Evolutionary conservation across 2,329 filamentous ascomycete species (phyloP).

Genomic region (Xylariaceae sp.): DNA sequence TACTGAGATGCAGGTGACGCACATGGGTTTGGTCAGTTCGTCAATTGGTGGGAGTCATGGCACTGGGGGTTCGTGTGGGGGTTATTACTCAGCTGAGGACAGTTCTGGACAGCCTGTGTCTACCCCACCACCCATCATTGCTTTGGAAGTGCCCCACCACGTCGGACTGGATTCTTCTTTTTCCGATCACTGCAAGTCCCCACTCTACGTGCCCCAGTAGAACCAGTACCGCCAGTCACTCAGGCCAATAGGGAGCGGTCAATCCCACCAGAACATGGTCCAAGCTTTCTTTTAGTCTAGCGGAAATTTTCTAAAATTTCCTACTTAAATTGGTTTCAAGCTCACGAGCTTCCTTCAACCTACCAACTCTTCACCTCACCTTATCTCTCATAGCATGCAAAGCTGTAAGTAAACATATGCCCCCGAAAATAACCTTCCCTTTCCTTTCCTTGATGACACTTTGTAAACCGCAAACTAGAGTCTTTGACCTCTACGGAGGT

Average conservation of each 20-base stretch:
- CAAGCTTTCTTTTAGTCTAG: constrained; percentile 5
- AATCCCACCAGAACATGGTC: no score
- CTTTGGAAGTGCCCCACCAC: no score
- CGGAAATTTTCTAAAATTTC: constrained; percentile 27
- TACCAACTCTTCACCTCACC: background rate
- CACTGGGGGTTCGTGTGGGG: no score
- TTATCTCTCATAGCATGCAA: constrained; percentile 18
- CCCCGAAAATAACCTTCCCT: background rate
- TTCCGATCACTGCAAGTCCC: constrained; percentile 3
- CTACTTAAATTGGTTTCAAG: constrained; percentile 24
- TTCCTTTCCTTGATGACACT: constrained; percentile 71
- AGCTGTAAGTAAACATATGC: constrained; percentile 25
- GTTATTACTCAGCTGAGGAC: no score
- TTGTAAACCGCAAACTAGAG: constrained; percentile 84
- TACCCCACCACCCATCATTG: no score
- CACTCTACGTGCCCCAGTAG: background rate
- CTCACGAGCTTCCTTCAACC: constrained; percentile 11
- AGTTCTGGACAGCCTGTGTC: no score
- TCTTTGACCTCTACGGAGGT: constrained; percentile 81
- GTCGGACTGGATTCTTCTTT: constrained; percentile 16
- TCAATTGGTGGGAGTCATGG: no score
- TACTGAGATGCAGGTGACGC: constrained; percentile 21
- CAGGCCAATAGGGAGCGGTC: constrained; percentile 9
- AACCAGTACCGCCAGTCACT: background rate
- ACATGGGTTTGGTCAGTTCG: no score